Evolutionary conservation across 2,329 filamentous ascomycete genomes (phyloP).

Genomic region (Sporothrix pallida): DNA sequence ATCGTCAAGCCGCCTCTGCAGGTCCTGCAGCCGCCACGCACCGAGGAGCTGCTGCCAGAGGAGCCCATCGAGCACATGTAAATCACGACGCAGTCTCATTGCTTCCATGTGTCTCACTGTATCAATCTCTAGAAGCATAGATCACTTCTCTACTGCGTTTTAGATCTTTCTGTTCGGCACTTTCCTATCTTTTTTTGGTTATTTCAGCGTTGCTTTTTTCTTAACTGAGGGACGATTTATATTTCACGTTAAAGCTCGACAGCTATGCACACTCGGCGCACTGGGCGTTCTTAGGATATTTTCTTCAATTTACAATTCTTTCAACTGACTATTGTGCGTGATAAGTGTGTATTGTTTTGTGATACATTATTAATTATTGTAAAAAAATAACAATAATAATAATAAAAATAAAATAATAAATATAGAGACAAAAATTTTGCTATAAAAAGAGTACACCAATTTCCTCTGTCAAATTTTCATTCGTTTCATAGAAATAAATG

Average conservation of each 20-base stretch:
- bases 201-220: constrained; percentile 2
- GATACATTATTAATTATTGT: too few species aligned
- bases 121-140: background rate
- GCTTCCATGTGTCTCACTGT: too few species aligned
- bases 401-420: too few species aligned
- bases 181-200: background rate
- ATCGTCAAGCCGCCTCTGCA: constrained; percentile 80
- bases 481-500: background rate
- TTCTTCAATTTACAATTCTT: background rate
- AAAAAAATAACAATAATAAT: too few species aligned
- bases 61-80: constrained; percentile 77
- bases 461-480: too few species aligned
- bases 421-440: too few species aligned
- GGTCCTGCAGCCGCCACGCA: constrained; percentile 54
- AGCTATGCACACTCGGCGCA: background rate
- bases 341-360: background rate
- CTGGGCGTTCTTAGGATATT: constrained; percentile 12
- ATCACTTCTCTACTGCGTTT: background rate
- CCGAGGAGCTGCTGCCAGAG: constrained; percentile 75
- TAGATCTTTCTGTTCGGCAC: background rate
- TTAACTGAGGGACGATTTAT: background rate
- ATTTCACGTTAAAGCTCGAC: constrained; percentile 3
- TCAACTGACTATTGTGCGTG: background rate
- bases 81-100: background rate
- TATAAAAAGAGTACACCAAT: too few species aligned